phyloP scores from a whole-genome alignment of 352 stramenopile genomes.

The Elongisporangium prolatum region DNA sequence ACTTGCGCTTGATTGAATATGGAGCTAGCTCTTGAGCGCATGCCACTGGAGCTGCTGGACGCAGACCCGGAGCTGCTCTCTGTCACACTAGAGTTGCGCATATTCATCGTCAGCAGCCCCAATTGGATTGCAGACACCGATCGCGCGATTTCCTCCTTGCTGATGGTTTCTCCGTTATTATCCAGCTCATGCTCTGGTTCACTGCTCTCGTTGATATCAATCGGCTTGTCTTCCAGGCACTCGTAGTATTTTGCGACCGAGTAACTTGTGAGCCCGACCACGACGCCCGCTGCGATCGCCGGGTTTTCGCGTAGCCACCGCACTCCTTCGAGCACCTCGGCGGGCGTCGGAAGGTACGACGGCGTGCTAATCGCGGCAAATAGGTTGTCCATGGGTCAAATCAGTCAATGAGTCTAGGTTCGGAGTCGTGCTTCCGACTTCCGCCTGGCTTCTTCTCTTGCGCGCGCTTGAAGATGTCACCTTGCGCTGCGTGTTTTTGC shows the following conservation, averaged over 20 bases:
- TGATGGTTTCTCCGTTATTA: constrained; percentile 2
- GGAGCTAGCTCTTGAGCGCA: constrained; percentile 34
- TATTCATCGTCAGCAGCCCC: constrained; percentile 25
- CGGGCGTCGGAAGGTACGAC: constrained; percentile 59
- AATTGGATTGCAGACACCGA: constrained; percentile 46
- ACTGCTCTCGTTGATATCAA: constrained; percentile 18
- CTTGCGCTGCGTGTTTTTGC: neutral
- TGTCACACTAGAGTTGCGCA: constrained; percentile 12
- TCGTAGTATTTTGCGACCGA: constrained; percentile 70
- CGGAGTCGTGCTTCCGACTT: neutral
- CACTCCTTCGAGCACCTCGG: constrained; percentile 58
- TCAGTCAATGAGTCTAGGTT: neutral
- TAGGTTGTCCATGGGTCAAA: constrained; percentile 22
- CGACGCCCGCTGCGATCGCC: constrained; percentile 49
- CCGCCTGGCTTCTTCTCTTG: neutral
- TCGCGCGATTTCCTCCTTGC: constrained; percentile 38
- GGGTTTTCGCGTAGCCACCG: constrained; percentile 68
- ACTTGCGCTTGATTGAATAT: constrained; percentile 32
- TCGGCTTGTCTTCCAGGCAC: constrained; percentile 12
- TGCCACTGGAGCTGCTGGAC: constrained; percentile 13
- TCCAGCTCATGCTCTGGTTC: constrained; percentile 22
- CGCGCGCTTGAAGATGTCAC: neutral
- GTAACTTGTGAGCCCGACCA: constrained; percentile 64
- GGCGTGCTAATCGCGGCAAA: constrained; percentile 38
- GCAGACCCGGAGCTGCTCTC: constrained; percentile 23